Conservation (phyloP, 129 eudicot genomes). For the Flaveria sonorensis region DNA sequence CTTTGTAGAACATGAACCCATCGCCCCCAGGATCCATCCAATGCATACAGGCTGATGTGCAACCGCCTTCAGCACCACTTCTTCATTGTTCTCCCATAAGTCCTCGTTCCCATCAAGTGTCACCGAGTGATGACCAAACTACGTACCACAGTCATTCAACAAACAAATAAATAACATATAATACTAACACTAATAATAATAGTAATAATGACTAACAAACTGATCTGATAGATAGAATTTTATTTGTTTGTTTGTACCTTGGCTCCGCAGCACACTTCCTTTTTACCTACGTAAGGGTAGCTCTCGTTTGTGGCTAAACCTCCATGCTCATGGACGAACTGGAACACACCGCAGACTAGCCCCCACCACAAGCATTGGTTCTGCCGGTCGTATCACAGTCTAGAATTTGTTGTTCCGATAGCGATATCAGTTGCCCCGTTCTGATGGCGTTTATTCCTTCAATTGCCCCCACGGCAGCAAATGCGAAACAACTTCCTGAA, state of each 20-base stretch:
- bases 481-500: constrained; percentile 65
- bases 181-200: no score
- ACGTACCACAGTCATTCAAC: neutral
- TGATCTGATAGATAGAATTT: no score
- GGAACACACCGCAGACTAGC: constrained; percentile 54
- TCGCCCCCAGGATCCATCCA: constrained; percentile 52
- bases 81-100: constrained; percentile 49
- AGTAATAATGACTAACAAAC: no score
- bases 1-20: constrained; percentile 55
- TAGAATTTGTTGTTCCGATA: constrained; percentile 71
- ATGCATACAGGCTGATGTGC: constrained; percentile 61
- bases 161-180: no score
- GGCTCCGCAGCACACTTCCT: no score
- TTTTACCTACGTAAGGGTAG: no score
- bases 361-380: constrained; percentile 46
- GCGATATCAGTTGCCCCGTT: constrained; percentile 52
- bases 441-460: constrained; percentile 75
- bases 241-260: no score
- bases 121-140: constrained; percentile 17
- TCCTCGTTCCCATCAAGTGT: constrained; percentile 49
- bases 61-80: constrained; percentile 52
- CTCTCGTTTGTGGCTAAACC: no score
- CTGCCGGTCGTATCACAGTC: constrained; percentile 57
- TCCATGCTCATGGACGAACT: constrained; percentile 39
- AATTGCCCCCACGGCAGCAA: constrained; percentile 59